Conservation (phyloP, 768 basidiomycete species). For the Kwoniella mangroviensis region DNA sequence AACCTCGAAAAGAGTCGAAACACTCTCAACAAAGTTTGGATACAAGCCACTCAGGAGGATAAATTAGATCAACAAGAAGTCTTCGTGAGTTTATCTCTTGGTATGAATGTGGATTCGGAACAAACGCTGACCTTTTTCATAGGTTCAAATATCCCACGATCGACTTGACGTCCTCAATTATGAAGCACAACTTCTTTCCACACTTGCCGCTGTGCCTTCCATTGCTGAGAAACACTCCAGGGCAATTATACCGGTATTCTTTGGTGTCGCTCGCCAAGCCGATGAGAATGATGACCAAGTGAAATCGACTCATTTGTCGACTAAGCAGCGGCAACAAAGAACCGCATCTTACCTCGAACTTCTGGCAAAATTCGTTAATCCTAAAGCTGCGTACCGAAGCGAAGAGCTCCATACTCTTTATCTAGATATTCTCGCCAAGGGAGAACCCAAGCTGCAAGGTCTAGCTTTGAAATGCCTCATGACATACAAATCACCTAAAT, state of each 20-base stretch:
- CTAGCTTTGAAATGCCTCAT: conserved; percentile 77
- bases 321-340: conserved; percentile 50
- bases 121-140: conserved; percentile 2
- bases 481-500: conserved; percentile 73
- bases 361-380: conserved; percentile 88
- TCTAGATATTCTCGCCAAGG: conserved; percentile 76
- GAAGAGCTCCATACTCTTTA: conserved; percentile 71
- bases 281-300: conserved; percentile 28
- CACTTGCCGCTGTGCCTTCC: conserved; percentile 70
- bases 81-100: conserved; percentile 58
- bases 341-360: conserved; percentile 78
- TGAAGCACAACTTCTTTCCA: conserved; percentile 75
- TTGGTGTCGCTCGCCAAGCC: conserved; percentile 59
- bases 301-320: conserved; percentile 41
- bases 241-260: conserved; percentile 82
- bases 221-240: conserved; percentile 86
- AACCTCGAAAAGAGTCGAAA: conserved; percentile 39
- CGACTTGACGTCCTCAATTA: conserved; percentile 77
- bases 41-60: conserved; percentile 33
- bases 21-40: conserved; percentile 28
- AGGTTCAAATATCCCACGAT: conserved; percentile 59
- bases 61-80: conserved; percentile 61
- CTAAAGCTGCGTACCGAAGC: conserved; percentile 79
- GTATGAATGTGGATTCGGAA: neutral
- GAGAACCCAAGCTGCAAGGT: conserved; percentile 77